Percentiles rank a stretch among this genome's conserved stretches.
Evolutionary conservation across 2,329 filamentous ascomycete genomes (phyloP).

Genomic region (Ophioceras dolichostomum): DNA sequence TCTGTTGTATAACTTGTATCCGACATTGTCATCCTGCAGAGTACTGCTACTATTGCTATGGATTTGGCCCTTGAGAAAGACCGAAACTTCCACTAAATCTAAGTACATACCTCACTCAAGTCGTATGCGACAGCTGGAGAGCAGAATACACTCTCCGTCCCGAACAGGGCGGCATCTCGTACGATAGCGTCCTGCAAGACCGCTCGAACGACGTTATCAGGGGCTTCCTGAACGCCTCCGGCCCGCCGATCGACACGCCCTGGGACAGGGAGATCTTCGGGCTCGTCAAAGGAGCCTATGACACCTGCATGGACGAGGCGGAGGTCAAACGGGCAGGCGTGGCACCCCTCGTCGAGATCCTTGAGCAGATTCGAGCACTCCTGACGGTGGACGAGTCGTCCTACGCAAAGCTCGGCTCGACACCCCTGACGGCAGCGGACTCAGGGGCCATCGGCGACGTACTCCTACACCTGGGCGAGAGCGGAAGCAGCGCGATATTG

Average conservation of each 20-base stretch:
- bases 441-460: slow-evolving; percentile 15
- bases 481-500: slow-evolving; percentile 22
- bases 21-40: too few relatives aligned
- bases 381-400: neutral
- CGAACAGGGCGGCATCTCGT: neutral
- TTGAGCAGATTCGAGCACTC: neutral
- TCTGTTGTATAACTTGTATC: too few relatives aligned
- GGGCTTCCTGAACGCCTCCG: neutral
- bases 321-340: neutral
- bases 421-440: neutral
- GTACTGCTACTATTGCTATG: too few relatives aligned
- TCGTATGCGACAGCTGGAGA: slow-evolving; percentile 2
- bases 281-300: slow-evolving; percentile 2
- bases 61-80: too few relatives aligned
- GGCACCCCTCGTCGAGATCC: neutral
- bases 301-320: slow-evolving; percentile 4
- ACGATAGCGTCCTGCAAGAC: slow-evolving; percentile 4
- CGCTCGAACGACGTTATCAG: neutral
- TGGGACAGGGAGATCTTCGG: neutral
- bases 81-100: too few relatives aligned
- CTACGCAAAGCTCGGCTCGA: slow-evolving; percentile 1
- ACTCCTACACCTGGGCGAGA: slow-evolving; percentile 20
- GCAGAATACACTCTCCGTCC: slow-evolving; percentile 2
- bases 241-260: slow-evolving; percentile 3
- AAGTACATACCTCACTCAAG: too few relatives aligned